Evolutionary conservation across 2,329 filamentous ascomycete genomes (phyloP).

Genomic region (Penicillium vulpinum): DNA sequence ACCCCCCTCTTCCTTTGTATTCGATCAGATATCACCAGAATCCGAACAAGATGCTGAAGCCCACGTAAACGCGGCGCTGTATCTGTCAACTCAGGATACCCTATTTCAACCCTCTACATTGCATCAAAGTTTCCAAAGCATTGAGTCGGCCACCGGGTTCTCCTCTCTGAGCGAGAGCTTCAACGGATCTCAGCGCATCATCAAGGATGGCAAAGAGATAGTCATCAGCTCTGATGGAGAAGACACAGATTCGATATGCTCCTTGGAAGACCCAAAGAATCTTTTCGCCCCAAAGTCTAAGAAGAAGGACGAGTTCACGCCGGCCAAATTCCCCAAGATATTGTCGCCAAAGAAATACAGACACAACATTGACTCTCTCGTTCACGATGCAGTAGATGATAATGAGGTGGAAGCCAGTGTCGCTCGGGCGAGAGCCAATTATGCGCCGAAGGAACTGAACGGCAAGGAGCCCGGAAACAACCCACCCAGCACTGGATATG

Average conservation of each 20-base stretch:
- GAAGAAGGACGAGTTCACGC: background rate
- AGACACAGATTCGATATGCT: conserved; percentile 59
- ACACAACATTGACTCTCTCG: conserved; percentile 63
- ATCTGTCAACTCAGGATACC: conserved; percentile 9
- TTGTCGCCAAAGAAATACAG: conserved; percentile 50
- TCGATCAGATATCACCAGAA: conserved; percentile 22
- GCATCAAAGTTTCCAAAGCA: conserved; percentile 22
- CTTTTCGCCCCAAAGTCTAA: conserved; percentile 34
- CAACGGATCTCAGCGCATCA: conserved; percentile 50
- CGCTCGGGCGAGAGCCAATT: conserved; percentile 37
- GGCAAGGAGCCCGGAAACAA: background rate
- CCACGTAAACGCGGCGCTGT: conserved; percentile 21
- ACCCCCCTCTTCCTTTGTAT: conserved; percentile 29
- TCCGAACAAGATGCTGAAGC: conserved; percentile 5
- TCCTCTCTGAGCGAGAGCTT: conserved; percentile 26
- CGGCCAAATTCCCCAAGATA: background rate
- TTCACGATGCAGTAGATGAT: conserved; percentile 61
- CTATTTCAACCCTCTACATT: conserved; percentile 2
- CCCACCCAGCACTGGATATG: conserved; percentile 3
- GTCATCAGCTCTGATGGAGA: conserved; percentile 72
- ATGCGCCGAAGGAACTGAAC: conserved; percentile 18
- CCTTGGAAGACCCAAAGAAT: conserved; percentile 52
- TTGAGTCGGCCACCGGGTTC: conserved; percentile 9
- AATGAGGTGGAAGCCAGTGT: conserved; percentile 58
- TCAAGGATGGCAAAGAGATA: conserved; percentile 56